A percentile compares a stretch with the other conserved stretches of the same genome.
Conservation (phyloP, 2,329 filamentous ascomycete genomes). For the Phyllosticta citriasiana region DNA sequence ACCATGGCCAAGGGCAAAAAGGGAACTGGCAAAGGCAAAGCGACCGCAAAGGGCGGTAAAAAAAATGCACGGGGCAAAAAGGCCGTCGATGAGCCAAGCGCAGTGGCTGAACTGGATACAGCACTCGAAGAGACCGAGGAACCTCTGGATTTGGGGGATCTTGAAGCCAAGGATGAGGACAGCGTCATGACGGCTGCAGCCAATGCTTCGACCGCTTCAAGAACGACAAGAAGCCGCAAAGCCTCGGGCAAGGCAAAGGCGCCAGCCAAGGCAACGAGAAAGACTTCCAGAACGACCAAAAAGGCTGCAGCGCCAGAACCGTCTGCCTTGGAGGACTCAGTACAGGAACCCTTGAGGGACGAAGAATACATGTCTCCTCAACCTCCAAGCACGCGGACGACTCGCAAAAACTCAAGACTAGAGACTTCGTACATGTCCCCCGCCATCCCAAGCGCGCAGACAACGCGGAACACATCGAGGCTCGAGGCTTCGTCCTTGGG, state of each 20-base stretch:
- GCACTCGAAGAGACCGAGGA: background rate
- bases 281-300: constrained; percentile 21
- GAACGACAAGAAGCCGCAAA: constrained; percentile 27
- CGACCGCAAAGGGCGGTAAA: constrained; percentile 39
- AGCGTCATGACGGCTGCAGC: constrained; percentile 41
- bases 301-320: constrained; percentile 20
- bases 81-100: constrained; percentile 17
- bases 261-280: constrained; percentile 26
- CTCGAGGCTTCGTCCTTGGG: background rate
- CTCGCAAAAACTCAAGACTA: background rate
- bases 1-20: constrained; percentile 20
- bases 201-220: constrained; percentile 24
- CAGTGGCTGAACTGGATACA: background rate
- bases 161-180: constrained; percentile 40
- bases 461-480: background rate
- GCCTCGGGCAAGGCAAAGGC: constrained; percentile 33
- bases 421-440: background rate
- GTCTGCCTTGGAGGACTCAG: background rate
- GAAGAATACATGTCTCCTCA: background rate
- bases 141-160: constrained; percentile 3
- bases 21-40: constrained; percentile 33
- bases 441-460: background rate
- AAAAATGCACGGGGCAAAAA: constrained; percentile 27
- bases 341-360: background rate
- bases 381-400: background rate